Conservation (phyloP, 2,329 filamentous ascomycete species). For the Alternaria metachromatica region DNA sequence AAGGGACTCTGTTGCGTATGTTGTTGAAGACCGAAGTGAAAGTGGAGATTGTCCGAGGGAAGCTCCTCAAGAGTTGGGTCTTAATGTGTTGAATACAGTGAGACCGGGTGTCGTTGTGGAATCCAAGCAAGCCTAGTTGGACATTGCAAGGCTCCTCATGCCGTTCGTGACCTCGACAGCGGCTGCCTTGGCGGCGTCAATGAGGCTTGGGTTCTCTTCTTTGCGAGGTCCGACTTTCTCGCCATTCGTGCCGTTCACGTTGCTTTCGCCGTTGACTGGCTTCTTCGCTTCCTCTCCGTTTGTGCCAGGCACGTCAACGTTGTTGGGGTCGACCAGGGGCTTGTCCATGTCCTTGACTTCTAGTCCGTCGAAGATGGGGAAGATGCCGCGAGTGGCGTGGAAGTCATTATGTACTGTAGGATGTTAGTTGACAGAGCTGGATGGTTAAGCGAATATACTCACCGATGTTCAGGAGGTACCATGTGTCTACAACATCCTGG, state of each 20-base stretch:
- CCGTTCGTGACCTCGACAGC: slow-evolving; percentile 40
- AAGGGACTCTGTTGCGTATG: slow-evolving; percentile 7
- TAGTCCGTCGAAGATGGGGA: slow-evolving; percentile 83
- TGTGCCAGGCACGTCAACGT: slow-evolving; percentile 13
- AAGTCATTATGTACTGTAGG: slow-evolving; percentile 92
- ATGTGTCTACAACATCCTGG: slow-evolving; percentile 82
- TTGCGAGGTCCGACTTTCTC: slow-evolving; percentile 20
- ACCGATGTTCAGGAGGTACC: slow-evolving; percentile 96
- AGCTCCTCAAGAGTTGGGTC: slow-evolving; percentile 21
- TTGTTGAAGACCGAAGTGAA: slow-evolving; percentile 8
- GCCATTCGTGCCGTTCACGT: slow-evolving; percentile 20
- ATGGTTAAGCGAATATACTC: slow-evolving; percentile 45
- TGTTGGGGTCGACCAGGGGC: slow-evolving; percentile 29
- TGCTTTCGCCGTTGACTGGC: slow-evolving; percentile 11
- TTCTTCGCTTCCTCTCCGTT: slow-evolving; percentile 13
- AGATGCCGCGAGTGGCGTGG: slow-evolving; percentile 81
- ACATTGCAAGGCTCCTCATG: slow-evolving; percentile 33
- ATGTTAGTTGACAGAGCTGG: not conserved
- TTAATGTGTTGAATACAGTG: slow-evolving; percentile 45
- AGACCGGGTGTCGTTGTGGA: slow-evolving; percentile 23
- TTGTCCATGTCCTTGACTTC: slow-evolving; percentile 69
- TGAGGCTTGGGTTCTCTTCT: slow-evolving; percentile 24
- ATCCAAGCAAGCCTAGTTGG: slow-evolving; percentile 28
- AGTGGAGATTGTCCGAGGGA: slow-evolving; percentile 1
- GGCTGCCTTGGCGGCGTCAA: slow-evolving; percentile 38